Evolutionary conservation across 2,329 filamentous ascomycete genomes (phyloP).

Genomic region (Alternaria brassicicola): DNA sequence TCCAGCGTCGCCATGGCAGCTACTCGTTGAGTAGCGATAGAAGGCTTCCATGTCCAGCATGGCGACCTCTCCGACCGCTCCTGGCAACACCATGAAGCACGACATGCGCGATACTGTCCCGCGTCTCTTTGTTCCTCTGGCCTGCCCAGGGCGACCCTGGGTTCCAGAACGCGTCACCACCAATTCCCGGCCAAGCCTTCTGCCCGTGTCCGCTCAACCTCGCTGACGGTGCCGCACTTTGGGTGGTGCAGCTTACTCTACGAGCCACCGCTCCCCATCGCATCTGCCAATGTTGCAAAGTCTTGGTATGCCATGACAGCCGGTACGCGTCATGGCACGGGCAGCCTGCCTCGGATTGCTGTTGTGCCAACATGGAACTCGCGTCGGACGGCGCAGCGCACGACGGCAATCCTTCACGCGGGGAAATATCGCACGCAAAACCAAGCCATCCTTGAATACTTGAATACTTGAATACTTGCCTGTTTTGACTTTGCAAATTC

Average conservation of each 20-base stretch:
- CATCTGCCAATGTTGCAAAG: background rate
- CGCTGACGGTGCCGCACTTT: constrained; percentile 18
- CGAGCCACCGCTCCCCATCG: constrained; percentile 15
- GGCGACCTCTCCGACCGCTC: background rate
- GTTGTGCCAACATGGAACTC: background rate
- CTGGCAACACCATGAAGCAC: background rate
- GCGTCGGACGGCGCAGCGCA: background rate
- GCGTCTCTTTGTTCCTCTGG: constrained; percentile 4
- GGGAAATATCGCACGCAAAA: too few species aligned
- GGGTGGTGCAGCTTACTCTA: constrained; percentile 7
- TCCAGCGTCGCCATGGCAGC: background rate
- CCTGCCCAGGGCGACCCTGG: constrained; percentile 12
- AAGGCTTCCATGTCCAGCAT: background rate
- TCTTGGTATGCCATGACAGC: background rate
- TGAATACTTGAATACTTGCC: too few species aligned
- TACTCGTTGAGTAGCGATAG: background rate
- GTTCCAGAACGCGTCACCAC: constrained; percentile 8
- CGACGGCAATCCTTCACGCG: background rate
- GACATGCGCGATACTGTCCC: background rate
- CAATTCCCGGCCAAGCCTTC: constrained; percentile 12
- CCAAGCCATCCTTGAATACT: too few species aligned
- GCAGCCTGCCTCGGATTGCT: background rate
- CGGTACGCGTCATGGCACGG: background rate
- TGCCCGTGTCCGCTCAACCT: constrained; percentile 4
- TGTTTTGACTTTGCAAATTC: background rate